Percentiles rank a stretch among this genome's conserved stretches.
These are phyloP conservation scores for Yarrowia keelungensis DNA, from an alignment of 805 yeast genomes.

Conservation along the genomic window DNA sequence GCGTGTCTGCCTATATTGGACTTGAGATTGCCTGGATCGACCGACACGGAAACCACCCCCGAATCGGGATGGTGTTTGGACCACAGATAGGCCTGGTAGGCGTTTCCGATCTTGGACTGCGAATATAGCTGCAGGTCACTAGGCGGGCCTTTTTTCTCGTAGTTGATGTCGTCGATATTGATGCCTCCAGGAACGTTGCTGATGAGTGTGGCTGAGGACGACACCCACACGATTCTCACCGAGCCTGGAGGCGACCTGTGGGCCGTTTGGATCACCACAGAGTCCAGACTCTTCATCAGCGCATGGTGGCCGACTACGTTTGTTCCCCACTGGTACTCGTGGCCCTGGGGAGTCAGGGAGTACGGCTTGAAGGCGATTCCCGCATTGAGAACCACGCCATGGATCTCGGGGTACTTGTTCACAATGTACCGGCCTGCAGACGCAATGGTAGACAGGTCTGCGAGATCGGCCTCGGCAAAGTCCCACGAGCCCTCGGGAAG, in stretches of 20 bases:
- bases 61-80: conserved; percentile 49
- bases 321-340: conserved; percentile 57
- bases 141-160: conserved; percentile 41
- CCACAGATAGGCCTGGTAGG: conserved; percentile 53
- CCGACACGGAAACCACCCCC: conserved; percentile 50
- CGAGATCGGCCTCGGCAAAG: conserved; percentile 8
- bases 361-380: conserved; percentile 55
- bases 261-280: conserved; percentile 51
- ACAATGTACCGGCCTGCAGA: neutral
- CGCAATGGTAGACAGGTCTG: neutral
- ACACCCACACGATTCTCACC: conserved; percentile 56
- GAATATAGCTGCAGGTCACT: conserved; percentile 48
- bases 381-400: conserved; percentile 53
- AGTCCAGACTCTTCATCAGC: conserved; percentile 53
- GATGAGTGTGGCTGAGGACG: conserved; percentile 52
- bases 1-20: conserved; percentile 50
- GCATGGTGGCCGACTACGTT: conserved; percentile 58
- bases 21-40: conserved; percentile 54
- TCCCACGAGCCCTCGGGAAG: conserved; percentile 7
- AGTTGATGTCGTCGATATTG: conserved; percentile 50
- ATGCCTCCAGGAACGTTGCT: conserved; percentile 50
- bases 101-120: conserved; percentile 55
- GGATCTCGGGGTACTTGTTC: neutral
- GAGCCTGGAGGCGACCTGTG: conserved; percentile 46
- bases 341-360: conserved; percentile 54